Conservation (phyloP, 768 basidiomycete species). For the Leccinum imitatum region DNA sequence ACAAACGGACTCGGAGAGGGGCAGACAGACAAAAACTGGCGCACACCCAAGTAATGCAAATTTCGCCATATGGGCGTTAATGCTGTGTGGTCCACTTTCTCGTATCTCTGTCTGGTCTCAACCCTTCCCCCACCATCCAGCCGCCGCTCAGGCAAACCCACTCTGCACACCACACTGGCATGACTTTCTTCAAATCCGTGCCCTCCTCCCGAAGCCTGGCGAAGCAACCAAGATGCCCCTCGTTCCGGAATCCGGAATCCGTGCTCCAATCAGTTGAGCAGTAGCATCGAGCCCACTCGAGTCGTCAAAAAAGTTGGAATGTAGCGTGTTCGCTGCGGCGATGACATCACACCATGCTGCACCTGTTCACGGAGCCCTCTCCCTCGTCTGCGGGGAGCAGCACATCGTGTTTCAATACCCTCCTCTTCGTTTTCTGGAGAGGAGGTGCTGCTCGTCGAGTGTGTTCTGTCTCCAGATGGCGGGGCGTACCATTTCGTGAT, state of each 20-base stretch:
- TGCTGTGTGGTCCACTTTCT: too few relatives aligned
- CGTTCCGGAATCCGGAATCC: neutral
- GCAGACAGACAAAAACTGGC: too few relatives aligned
- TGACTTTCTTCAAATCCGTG: constrained; percentile 1
- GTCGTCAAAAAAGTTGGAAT: constrained; percentile 12
- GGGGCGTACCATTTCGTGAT: neutral
- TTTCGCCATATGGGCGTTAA: too few relatives aligned
- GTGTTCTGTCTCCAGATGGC: neutral
- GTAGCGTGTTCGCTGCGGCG: neutral
- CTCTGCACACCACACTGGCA: neutral
- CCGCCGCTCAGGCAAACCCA: too few relatives aligned
- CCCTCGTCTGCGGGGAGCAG: neutral
- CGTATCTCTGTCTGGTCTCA: too few relatives aligned
- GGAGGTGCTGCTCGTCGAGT: neutral
- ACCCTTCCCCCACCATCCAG: too few relatives aligned
- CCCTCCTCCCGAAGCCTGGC: neutral
- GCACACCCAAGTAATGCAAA: too few relatives aligned
- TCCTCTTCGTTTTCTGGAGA: neutral
- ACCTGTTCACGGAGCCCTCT: neutral
- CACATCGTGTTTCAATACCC: neutral
- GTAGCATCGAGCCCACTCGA: neutral
- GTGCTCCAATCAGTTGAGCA: constrained; percentile 1
- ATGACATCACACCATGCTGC: constrained; percentile 8
- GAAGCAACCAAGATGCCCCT: constrained; percentile 2
- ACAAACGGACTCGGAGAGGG: too few relatives aligned